These are phyloP conservation scores for Hygrophoropsis aurantiaca DNA, from an alignment of 768 basidiomycete genomes.

Conservation along the genomic window DNA sequence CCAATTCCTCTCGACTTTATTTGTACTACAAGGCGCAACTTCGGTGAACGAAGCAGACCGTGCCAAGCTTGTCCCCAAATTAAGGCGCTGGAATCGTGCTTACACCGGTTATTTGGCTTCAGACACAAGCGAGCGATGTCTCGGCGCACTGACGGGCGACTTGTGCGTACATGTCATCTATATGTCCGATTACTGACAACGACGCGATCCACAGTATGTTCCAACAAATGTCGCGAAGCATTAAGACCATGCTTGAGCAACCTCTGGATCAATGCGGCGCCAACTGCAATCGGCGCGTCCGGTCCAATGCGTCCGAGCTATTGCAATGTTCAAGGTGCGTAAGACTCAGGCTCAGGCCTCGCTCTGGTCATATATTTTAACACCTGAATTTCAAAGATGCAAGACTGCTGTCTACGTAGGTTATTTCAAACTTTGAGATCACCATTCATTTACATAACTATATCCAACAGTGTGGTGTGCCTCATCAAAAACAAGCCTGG, in stretches of 20 bases:
- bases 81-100: constrained; percentile 31
- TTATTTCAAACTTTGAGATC: background rate
- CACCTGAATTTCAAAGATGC: constrained; percentile 28
- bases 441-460: background rate
- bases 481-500: constrained; percentile 41
- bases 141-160: constrained; percentile 29
- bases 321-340: constrained; percentile 39
- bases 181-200: background rate
- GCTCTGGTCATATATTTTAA: background rate
- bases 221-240: constrained; percentile 22
- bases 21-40: constrained; percentile 36
- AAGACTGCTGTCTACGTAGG: constrained; percentile 44
- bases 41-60: constrained; percentile 32
- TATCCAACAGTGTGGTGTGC: constrained; percentile 31
- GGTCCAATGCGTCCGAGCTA: constrained; percentile 26
- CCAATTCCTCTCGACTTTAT: constrained; percentile 41
- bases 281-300: constrained; percentile 20
- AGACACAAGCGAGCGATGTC: constrained; percentile 36
- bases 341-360: background rate
- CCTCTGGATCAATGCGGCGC: constrained; percentile 33
- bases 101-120: constrained; percentile 30
- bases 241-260: constrained; percentile 30
- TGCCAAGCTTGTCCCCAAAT: constrained; percentile 29
- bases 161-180: constrained; percentile 16
- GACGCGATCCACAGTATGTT: constrained; percentile 23